Percentiles rank a stretch among this genome's conserved stretches.
phyloP scores from a whole-genome alignment of 2,329 filamentous ascomycete species.

The Cercospora brassicicola region DNA sequence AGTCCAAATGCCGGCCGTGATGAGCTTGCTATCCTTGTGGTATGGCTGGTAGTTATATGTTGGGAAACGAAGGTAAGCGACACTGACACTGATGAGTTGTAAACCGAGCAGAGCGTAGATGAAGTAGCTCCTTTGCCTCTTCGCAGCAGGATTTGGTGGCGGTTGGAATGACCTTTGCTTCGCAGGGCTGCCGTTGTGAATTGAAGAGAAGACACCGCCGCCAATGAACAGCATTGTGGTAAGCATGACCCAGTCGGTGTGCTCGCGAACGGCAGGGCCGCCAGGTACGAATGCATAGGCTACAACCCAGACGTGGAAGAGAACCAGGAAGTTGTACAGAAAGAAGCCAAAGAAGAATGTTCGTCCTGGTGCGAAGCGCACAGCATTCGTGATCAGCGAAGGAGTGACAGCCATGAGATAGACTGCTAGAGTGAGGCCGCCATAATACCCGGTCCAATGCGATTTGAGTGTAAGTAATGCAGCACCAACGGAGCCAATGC shows the following conservation, averaged over 20 bases:
- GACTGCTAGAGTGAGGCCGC: constrained; percentile 70
- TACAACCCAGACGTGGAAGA: constrained; percentile 99
- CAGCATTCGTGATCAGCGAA: constrained; percentile 71
- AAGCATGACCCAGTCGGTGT: constrained; percentile 93
- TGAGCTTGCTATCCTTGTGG: constrained; percentile 79
- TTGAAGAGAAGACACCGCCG: constrained; percentile 73
- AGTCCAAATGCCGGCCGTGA: constrained; percentile 97
- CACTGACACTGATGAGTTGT: constrained; percentile 75
- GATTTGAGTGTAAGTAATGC: constrained; percentile 71
- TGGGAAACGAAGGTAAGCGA: constrained; percentile 88
- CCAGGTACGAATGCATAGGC: constrained; percentile 97
- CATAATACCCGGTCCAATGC: constrained; percentile 89
- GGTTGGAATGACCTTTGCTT: constrained; percentile 42
- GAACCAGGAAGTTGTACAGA: constrained; percentile 86
- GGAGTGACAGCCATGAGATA: constrained; percentile 81
- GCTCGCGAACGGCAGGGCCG: constrained; percentile 86
- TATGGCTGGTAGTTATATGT: constrained; percentile 89
- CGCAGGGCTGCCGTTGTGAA: constrained; percentile 47
- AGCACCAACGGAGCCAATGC: constrained; percentile 75
- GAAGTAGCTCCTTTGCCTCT: constrained; percentile 64
- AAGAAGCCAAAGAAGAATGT: constrained; percentile 89
- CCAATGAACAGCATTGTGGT: constrained; percentile 82
- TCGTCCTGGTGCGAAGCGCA: constrained; percentile 71
- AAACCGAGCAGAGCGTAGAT: constrained; percentile 71
- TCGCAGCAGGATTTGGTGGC: constrained; percentile 48